A percentile compares a stretch with the other conserved stretches of the same genome.
These are phyloP conservation scores for Tetradesmus obliquus DNA, from an alignment of 139 green algal genomes.

Conservation along the genomic window DNA sequence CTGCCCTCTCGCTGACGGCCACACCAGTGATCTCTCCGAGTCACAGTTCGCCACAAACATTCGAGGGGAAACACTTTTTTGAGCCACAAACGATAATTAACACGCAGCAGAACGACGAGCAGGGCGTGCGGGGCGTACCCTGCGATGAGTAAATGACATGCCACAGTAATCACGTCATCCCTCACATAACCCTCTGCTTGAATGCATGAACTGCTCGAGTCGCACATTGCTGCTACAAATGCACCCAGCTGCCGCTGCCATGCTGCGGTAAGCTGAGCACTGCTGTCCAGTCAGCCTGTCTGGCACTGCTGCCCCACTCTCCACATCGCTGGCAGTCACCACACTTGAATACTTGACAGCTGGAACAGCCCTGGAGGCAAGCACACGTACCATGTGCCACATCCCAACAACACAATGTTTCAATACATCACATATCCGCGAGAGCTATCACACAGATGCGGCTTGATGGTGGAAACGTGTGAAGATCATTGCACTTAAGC, in stretches of 20 bases:
- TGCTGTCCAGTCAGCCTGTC: not conserved
- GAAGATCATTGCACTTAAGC: too few species aligned
- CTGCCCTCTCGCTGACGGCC: not conserved
- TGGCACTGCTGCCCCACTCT: too few species aligned
- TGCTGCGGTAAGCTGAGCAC: not conserved
- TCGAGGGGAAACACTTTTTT: not conserved
- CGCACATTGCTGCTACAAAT: not conserved
- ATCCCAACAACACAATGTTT: too few species aligned
- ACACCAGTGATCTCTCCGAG: not conserved
- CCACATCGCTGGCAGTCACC: too few species aligned
- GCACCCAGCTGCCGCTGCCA: not conserved
- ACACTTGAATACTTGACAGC: too few species aligned
- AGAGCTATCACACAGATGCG: too few species aligned
- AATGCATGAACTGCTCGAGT: not conserved
- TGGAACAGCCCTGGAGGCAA: too few species aligned
- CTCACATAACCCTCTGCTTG: not conserved
- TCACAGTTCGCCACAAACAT: not conserved
- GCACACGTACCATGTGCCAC: too few species aligned
- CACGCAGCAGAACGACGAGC: not conserved
- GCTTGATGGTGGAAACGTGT: too few species aligned
- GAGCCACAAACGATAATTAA: not conserved
- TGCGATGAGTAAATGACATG: slow-evolving; percentile 1
- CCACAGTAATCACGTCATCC: not conserved
- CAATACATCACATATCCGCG: too few species aligned
- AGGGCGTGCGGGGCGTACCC: not conserved